phyloP scores from a whole-genome alignment of 1,284 basidiomycete species.

The Sanguinoderma infundibulare region DNA sequence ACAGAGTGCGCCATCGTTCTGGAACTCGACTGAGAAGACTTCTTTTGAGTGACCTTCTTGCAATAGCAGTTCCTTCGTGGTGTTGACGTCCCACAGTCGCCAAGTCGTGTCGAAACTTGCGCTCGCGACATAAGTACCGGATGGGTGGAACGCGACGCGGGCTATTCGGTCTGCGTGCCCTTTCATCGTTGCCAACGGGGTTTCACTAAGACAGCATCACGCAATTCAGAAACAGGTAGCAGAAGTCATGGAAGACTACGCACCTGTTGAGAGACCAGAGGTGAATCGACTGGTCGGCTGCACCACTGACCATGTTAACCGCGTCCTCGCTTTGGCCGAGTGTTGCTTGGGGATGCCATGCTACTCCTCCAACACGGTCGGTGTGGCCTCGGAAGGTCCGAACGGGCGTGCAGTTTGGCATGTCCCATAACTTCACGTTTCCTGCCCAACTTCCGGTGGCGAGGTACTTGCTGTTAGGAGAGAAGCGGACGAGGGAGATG shows the following conservation, averaged over 20 bases:
- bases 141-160: conserved; percentile 95
- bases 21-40: conserved; percentile 95
- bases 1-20: conserved; percentile 91
- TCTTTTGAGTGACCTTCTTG: conserved; percentile 99
- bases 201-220: conserved; percentile 52
- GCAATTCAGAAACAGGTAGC: background rate
- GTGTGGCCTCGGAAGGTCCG: conserved; percentile 80
- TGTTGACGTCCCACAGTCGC: conserved; percentile 94
- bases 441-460: conserved; percentile 98
- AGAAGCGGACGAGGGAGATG: conserved; percentile 92
- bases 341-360: conserved; percentile 97
- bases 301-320: conserved; percentile 92
- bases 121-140: conserved; percentile 90
- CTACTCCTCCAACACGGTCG: conserved; percentile 93
- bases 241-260: conserved; percentile 19
- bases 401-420: conserved; percentile 85
- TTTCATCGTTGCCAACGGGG: conserved; percentile 80
- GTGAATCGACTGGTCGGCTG: conserved; percentile 84
- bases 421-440: conserved; percentile 92
- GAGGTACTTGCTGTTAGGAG: conserved; percentile 87
- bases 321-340: conserved; percentile 69
- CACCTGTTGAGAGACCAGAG: conserved; percentile 91
- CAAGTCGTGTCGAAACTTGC: conserved; percentile 99
- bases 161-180: conserved; percentile 94
- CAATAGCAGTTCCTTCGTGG: conserved; percentile 80